These are phyloP conservation scores for Saccharomyces hybrid DNA, from an alignment of 1,139 yeast genomes.

Conservation along the genomic window DNA sequence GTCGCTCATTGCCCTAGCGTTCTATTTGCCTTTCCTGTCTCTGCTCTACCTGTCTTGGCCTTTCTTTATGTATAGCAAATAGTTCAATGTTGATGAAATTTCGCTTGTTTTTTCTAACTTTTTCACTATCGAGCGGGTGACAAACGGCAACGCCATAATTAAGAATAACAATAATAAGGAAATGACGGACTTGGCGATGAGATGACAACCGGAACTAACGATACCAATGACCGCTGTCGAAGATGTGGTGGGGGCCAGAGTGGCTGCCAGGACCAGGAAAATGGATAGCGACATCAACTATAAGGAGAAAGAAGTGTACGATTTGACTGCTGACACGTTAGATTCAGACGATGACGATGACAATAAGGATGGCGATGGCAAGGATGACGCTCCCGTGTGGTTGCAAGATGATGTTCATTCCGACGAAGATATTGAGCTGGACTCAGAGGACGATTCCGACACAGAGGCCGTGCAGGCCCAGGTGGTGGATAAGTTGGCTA, in stretches of 20 bases:
- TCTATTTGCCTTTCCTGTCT: not conserved
- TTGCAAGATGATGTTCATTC: slow-evolving; percentile 19
- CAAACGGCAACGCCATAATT: not conserved
- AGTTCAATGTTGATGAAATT: not conserved
- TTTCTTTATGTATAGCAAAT: not conserved
- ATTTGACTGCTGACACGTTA: slow-evolving; percentile 1
- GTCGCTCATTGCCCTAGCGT: not conserved
- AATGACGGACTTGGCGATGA: not conserved
- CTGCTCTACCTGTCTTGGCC: not conserved
- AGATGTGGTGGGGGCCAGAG: not conserved
- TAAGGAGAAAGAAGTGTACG: slow-evolving; percentile 16
- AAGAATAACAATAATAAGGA: not conserved
- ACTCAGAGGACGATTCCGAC: slow-evolving; percentile 26
- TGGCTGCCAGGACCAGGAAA: slow-evolving; percentile 1
- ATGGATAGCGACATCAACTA: slow-evolving; percentile 8
- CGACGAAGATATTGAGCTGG: slow-evolving; percentile 21
- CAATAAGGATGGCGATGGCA: slow-evolving; percentile 1
- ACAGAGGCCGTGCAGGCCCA: slow-evolving; percentile 17
- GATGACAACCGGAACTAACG: not conserved
- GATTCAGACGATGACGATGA: slow-evolving; percentile 6
- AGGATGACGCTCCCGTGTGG: slow-evolving; percentile 22
- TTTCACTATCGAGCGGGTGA: not conserved
- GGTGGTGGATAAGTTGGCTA: slow-evolving; percentile 5
- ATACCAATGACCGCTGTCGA: not conserved
- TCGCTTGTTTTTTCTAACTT: not conserved